A percentile compares a stretch with the other conserved stretches of the same genome.
Conservation (phyloP, 257 asterid species). For the Hygrophila difformis region DNA sequence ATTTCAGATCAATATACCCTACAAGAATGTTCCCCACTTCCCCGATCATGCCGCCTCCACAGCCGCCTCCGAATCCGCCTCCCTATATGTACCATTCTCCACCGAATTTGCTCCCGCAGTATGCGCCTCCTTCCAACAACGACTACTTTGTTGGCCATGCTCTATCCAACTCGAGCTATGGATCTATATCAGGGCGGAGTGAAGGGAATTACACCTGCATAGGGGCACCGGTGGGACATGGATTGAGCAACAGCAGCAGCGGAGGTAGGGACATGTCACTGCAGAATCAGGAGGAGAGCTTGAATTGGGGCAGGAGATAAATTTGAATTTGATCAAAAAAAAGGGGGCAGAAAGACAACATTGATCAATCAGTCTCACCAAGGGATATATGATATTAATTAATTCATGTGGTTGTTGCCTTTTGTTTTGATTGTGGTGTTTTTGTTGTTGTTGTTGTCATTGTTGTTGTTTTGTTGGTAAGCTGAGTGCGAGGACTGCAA, state of each 20-base stretch:
- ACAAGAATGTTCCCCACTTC: slow-evolving; percentile 44
- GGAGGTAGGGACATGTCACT: slow-evolving; percentile 20
- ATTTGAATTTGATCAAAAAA: too few relatives aligned
- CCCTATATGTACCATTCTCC: slow-evolving; percentile 40
- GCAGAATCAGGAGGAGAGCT: slow-evolving; percentile 28
- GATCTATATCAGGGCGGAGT: too few relatives aligned
- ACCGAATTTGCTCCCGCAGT: slow-evolving; percentile 29
- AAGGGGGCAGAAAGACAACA: too few relatives aligned
- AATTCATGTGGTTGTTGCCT: too few relatives aligned
- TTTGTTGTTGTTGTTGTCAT: too few relatives aligned
- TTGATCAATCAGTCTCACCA: too few relatives aligned
- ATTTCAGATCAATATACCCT: slow-evolving; percentile 49
- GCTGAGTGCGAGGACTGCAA: too few relatives aligned
- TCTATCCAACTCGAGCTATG: neutral
- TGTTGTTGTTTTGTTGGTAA: too few relatives aligned
- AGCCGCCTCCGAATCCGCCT: slow-evolving; percentile 19
- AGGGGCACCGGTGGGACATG: slow-evolving; percentile 63
- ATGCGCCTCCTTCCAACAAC: slow-evolving; percentile 22
- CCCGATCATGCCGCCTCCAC: slow-evolving; percentile 28
- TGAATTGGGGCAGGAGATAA: slow-evolving; percentile 37
- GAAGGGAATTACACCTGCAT: slow-evolving; percentile 55
- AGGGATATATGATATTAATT: too few relatives aligned
- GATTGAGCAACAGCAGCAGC: slow-evolving; percentile 11
- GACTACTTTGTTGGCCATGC: slow-evolving; percentile 50
- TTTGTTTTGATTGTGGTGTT: too few relatives aligned